These are phyloP conservation scores for Epichloe amarillans DNA, from an alignment of 2,329 filamentous ascomycete genomes.

Conservation along the genomic window DNA sequence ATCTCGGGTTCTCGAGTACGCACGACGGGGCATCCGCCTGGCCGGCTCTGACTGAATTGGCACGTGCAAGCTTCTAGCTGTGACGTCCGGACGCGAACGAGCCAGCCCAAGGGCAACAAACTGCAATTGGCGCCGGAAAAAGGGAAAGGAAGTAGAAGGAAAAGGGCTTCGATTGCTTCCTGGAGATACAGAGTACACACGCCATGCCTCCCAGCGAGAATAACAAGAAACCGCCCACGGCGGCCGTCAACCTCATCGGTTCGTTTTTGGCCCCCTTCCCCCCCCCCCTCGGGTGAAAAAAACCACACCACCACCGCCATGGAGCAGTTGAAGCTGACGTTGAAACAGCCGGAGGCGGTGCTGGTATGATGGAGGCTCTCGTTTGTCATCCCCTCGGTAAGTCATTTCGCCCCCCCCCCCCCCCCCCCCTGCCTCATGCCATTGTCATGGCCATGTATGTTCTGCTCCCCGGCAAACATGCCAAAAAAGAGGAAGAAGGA, in stretches of 20 bases:
- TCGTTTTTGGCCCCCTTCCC: constrained; percentile 17
- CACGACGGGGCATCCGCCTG: too few relatives aligned
- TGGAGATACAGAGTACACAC: not conserved
- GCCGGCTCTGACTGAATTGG: too few relatives aligned
- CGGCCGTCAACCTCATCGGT: constrained; percentile 86
- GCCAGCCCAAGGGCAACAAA: too few relatives aligned
- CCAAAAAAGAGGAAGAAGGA: not conserved
- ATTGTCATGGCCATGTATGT: not conserved
- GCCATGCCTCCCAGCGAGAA: constrained; percentile 22
- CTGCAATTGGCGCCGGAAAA: too few relatives aligned
- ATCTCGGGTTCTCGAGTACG: too few relatives aligned
- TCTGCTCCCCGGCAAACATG: not conserved
- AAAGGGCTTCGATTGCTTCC: too few relatives aligned
- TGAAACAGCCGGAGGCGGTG: constrained; percentile 74
- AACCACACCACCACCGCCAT: not conserved
- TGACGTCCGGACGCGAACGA: too few relatives aligned
- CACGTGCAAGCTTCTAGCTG: too few relatives aligned
- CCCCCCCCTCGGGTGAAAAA: not conserved
- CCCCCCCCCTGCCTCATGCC: not conserved
- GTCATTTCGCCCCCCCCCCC: constrained; percentile 9
- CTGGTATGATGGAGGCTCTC: constrained; percentile 98
- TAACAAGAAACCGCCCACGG: constrained; percentile 66
- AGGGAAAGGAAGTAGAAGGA: too few relatives aligned
- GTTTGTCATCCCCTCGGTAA: constrained; percentile 85
- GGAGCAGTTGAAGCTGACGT: not conserved